These are phyloP conservation scores for Microstegium vimineum DNA, from an alignment of 176 grass and related monocot species.

Conservation along the genomic window DNA sequence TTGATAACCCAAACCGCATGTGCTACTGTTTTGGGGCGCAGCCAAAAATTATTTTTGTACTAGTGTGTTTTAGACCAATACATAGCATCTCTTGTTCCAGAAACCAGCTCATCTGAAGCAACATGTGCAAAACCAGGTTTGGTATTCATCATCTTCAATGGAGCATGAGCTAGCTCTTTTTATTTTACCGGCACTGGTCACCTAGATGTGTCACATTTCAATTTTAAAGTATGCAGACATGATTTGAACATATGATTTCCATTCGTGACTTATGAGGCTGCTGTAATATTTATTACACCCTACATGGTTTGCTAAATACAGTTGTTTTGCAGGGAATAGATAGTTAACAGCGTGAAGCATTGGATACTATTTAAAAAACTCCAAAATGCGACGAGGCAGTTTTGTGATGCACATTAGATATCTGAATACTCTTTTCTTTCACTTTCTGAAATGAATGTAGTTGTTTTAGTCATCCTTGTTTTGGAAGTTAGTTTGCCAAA, in stretches of 20 bases:
- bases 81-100: slow-evolving; percentile 37
- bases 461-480: too few species aligned
- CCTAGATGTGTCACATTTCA: background rate
- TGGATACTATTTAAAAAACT: too few species aligned
- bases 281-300: background rate
- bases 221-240: background rate
- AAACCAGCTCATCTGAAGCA: slow-evolving; percentile 77
- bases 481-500: too few species aligned
- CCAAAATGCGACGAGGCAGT: too few species aligned
- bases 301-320: slow-evolving; percentile 19
- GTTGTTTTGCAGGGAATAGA: slow-evolving; percentile 63
- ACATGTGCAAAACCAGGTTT: slow-evolving; percentile 69
- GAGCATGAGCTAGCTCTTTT: background rate
- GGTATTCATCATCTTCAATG: background rate
- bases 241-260: background rate
- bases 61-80: too few species aligned
- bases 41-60: too few species aligned
- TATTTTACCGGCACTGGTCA: background rate
- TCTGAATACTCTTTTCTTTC: too few species aligned
- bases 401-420: too few species aligned
- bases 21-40: too few species aligned
- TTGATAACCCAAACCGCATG: too few species aligned
- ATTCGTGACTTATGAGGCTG: background rate
- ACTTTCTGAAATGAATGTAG: too few species aligned
- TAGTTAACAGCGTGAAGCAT: slow-evolving; percentile 36